Base-by-base conservation (phyloP, 2,329 filamentous ascomycete genomes). In the Emericellopsis cladophorae region DNA sequence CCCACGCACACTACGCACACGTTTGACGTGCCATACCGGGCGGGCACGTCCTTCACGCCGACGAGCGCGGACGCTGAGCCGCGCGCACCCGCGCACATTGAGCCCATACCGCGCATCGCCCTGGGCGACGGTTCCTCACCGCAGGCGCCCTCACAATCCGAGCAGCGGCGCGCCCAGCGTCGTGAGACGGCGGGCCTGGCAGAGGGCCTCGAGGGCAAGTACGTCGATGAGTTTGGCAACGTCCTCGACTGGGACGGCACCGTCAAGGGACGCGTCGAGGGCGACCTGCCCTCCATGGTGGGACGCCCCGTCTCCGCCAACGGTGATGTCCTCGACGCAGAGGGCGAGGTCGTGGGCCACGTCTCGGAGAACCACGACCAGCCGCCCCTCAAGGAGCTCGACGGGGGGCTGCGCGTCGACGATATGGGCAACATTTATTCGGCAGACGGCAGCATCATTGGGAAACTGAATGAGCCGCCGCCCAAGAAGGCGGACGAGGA, bases 311-410 rank as follows among this genome's bases (percentile, higher is more conserved):
- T 75, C 2, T 56, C 62, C 8, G 53, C 58, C 4, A 57, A 59
- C 16, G 71, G 71, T 14, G 63, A 72, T 46, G 55, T 75, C 4
- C 81, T 90, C 8, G 85, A 90, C 46, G 75, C 80, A 44, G 84
- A 90, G 46, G 85, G 84, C 22, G 82, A 90, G 44, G 78, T 90
- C 22, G 71, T 80, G 44, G 85, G 90, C 64, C 80, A 80, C 57
- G 87, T 86, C 50, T 73, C 71, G 18, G 77, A 79, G 46, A 58
- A 62, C 3, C 58, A 76, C 18, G 18, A 35, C 5, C 16, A 23
- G 18, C 35, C 29, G 5, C 67, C 71, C 48, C 61, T 74, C 32
- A 60, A 68, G 44, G 71, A 65, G 45, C 65, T 72, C 35, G 67
- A 71, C 48, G 59, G 64, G 2, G 73, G 73, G 7, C 63, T 72